phyloP scores from a whole-genome alignment of 2,329 filamentous ascomycete genomes.

The Xylaria arbuscula region DNA sequence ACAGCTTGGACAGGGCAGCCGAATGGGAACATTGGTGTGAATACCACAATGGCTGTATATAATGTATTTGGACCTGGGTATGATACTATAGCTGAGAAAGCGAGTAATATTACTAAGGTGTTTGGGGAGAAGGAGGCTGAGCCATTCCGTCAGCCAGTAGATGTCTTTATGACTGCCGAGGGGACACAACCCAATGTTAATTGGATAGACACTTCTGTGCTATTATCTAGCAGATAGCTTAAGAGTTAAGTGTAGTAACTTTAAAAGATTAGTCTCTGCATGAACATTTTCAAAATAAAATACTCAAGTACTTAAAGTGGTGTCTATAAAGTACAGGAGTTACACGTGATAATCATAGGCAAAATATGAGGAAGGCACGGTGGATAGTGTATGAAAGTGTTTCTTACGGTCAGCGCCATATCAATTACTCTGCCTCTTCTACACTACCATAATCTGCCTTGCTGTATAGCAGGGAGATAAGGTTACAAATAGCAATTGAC shows the following conservation, averaged over 20 bases:
- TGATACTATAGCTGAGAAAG: conserved; percentile 39
- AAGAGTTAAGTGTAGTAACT: neutral
- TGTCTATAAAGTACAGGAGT: neutral
- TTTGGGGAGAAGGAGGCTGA: conserved; percentile 31
- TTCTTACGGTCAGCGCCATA: neutral
- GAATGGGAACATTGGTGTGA: conserved; percentile 34
- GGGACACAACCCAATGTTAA: conserved; percentile 38
- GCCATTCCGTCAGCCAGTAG: conserved; percentile 37
- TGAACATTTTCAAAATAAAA: neutral
- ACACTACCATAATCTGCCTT: neutral
- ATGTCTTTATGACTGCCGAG: conserved; percentile 41
- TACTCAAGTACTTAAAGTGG: too few relatives aligned
- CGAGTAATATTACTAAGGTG: conserved; percentile 38
- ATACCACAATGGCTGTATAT: conserved; percentile 43
- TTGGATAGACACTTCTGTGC: conserved; percentile 41
- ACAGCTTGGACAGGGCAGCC: conserved; percentile 59
- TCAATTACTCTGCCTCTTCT: neutral
- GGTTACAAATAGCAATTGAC: neutral
- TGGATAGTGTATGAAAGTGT: neutral
- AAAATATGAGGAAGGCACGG: neutral
- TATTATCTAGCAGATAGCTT: neutral
- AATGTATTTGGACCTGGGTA: conserved; percentile 39
- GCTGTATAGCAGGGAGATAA: neutral
- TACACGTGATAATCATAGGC: neutral
- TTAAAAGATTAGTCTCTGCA: neutral